Evolutionary conservation across 2,329 filamentous ascomycete species (phyloP).

Genomic region (Parastagonospora avenae): DNA sequence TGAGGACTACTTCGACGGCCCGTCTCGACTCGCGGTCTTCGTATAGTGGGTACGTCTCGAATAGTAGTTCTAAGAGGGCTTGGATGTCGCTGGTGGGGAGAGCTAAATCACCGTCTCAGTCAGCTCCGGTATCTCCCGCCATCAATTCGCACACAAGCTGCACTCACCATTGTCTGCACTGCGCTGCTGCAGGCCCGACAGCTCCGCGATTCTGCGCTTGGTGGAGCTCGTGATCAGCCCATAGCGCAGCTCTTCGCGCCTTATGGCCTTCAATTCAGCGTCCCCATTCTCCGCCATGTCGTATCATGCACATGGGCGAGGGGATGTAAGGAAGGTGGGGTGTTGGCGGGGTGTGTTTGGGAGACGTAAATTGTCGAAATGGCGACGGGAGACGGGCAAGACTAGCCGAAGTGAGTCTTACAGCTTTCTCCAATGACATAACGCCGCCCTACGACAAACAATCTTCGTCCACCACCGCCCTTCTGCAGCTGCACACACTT

Average conservation of each 20-base stretch:
- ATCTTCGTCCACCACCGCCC: conserved; percentile 6
- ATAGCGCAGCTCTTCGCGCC: conserved; percentile 45
- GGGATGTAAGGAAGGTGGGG: conserved; percentile 25
- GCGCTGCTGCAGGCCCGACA: conserved; percentile 51
- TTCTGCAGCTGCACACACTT: conserved; percentile 1
- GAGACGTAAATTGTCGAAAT: conserved; percentile 28
- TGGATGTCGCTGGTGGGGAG: conserved; percentile 53
- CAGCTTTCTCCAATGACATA: conserved; percentile 19
- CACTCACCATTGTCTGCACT: conserved; percentile 51
- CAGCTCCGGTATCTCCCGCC: conserved; percentile 9
- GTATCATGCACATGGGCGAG: conserved; percentile 35
- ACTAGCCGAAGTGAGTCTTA: conserved; percentile 23
- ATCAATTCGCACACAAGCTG: conserved; percentile 3
- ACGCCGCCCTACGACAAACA: conserved; percentile 3
- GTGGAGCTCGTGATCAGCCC: conserved; percentile 55
- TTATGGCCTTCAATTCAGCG: conserved; percentile 36
- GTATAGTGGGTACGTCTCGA: conserved; percentile 87
- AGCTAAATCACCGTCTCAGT: conserved; percentile 33
- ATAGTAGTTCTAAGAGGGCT: conserved; percentile 72
- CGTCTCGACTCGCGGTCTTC: conserved; percentile 81
- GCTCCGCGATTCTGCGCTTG: conserved; percentile 53
- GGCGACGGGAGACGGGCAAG: conserved; percentile 23
- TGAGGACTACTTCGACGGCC: conserved; percentile 81
- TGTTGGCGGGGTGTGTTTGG: conserved; percentile 29
- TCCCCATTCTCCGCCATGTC: conserved; percentile 47